Evolutionary conservation across 2,329 filamentous ascomycete species (phyloP).

Genomic region (Dactylellina sp.): DNA sequence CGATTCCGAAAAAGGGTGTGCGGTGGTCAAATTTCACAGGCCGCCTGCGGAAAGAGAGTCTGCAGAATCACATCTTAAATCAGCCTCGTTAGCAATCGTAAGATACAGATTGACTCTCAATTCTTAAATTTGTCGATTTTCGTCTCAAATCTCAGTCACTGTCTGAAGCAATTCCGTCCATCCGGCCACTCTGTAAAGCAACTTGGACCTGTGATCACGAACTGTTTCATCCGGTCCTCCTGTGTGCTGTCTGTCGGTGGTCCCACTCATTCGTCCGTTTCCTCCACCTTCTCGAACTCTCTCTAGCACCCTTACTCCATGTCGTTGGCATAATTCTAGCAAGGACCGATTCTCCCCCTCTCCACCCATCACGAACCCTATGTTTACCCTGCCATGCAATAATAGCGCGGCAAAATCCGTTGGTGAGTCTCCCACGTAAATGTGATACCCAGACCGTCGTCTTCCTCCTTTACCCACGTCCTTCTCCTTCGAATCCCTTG

Average conservation of each 20-base stretch:
- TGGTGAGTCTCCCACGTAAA: slow-evolving; percentile 50
- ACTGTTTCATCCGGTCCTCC: slow-evolving; percentile 36
- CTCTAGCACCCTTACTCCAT: slow-evolving; percentile 29
- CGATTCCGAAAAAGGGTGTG: too few relatives aligned
- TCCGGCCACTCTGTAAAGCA: slow-evolving; percentile 25
- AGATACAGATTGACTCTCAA: too few relatives aligned
- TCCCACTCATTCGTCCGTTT: too few relatives aligned
- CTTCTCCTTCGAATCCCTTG: slow-evolving; percentile 3
- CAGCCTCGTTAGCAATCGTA: too few relatives aligned
- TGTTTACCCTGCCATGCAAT: slow-evolving; percentile 28
- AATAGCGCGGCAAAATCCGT: slow-evolving; percentile 55
- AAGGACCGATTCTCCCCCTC: slow-evolving; percentile 33
- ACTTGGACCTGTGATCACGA: neutral
- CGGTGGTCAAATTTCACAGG: neutral
- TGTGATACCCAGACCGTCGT: slow-evolving; percentile 14
- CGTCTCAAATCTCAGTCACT: slow-evolving; percentile 17
- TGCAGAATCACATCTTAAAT: too few relatives aligned
- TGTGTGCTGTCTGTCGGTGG: slow-evolving; percentile 26
- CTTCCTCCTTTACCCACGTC: slow-evolving; percentile 4
- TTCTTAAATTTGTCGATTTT: neutral
- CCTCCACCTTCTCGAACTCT: slow-evolving; percentile 20
- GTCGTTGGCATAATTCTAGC: slow-evolving; percentile 40
- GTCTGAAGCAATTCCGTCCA: slow-evolving; percentile 41
- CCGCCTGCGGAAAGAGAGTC: too few relatives aligned
- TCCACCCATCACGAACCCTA: slow-evolving; percentile 46